Percentiles rank a stretch among this genome's conserved stretches.
Conservation (phyloP, 2,329 filamentous ascomycete genomes). For the Paraphaeosphaeria minitans region DNA sequence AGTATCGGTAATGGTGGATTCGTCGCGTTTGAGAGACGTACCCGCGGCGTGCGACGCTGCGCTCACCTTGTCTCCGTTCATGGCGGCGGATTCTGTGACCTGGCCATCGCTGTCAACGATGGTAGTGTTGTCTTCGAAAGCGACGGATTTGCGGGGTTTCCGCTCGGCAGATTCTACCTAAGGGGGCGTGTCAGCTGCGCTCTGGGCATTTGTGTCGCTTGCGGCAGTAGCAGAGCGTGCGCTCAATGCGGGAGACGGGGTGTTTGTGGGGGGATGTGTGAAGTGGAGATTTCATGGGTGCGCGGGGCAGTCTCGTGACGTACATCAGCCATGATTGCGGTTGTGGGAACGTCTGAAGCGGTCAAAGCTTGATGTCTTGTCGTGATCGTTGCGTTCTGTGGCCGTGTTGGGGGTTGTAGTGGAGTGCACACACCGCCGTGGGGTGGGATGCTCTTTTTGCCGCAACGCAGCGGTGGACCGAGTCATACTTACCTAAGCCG, state of each 20-base stretch:
- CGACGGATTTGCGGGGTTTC: conserved; percentile 89
- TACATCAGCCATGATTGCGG: conserved; percentile 60
- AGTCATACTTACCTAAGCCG: conserved; percentile 19
- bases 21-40: conserved; percentile 12
- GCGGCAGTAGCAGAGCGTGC: not conserved
- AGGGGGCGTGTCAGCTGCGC: not conserved
- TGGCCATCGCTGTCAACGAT: conserved; percentile 90
- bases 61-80: conserved; percentile 77
- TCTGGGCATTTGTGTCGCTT: not conserved
- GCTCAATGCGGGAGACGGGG: not conserved
- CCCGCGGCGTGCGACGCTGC: conserved; percentile 70
- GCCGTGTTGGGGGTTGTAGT: conserved; percentile 2
- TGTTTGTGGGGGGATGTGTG: not conserved
- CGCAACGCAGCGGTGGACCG: conserved; percentile 12
- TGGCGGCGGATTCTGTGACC: conserved; percentile 73
- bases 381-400: not conserved
- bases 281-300: conserved; percentile 29
- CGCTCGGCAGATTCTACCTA: conserved; percentile 55
- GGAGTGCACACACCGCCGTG: not conserved
- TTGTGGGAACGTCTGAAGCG: conserved; percentile 18
- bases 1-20: conserved; percentile 16
- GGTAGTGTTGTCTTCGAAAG: conserved; percentile 85
- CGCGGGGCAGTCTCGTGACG: conserved; percentile 35
- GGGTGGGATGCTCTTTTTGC: conserved; percentile 12
- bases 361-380: conserved; percentile 6